A percentile compares a stretch with the other conserved stretches of the same genome.
phyloP scores from a whole-genome alignment of 73 alveolate genomes.

The Blepharisma stoltei region DNA sequence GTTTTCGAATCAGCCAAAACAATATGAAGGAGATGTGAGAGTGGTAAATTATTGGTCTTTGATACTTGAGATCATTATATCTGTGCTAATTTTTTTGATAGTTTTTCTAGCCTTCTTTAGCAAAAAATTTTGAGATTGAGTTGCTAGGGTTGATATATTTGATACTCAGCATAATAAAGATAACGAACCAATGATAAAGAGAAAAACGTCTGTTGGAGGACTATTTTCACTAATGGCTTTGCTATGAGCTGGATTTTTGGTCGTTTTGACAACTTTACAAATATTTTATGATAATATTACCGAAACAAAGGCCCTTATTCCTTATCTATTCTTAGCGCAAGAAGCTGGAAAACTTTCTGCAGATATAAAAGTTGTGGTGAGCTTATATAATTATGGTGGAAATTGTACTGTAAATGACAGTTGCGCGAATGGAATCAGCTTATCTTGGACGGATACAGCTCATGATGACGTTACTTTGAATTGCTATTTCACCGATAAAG shows the following conservation, averaged over 20 bases:
- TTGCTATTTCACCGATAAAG: no score
- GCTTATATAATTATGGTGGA: no score
- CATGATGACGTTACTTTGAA: no score
- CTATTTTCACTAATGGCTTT: not conserved
- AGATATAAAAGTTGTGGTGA: no score
- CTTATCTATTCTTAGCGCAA: not conserved
- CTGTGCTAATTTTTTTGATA: not conserved
- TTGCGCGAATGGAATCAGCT: no score
- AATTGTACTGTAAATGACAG: no score
- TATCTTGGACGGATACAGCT: no score
- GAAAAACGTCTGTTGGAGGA: not conserved
- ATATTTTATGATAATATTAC: not conserved
- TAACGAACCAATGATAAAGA: not conserved
- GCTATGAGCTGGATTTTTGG: not conserved
- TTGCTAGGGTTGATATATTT: not conserved
- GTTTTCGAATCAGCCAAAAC: not conserved
- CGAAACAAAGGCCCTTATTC: conserved; percentile 17
- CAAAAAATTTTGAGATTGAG: not conserved
- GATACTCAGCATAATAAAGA: not conserved
- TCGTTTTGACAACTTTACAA: not conserved
- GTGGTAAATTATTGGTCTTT: not conserved
- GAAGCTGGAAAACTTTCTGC: no score
- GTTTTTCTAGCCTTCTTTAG: not conserved
- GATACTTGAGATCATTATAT: not conserved
- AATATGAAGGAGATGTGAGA: not conserved